Percentiles rank a stretch among this genome's conserved stretches.
Evolutionary conservation across 768 basidiomycete species (phyloP).

Genomic region (Kwoniella pini): DNA sequence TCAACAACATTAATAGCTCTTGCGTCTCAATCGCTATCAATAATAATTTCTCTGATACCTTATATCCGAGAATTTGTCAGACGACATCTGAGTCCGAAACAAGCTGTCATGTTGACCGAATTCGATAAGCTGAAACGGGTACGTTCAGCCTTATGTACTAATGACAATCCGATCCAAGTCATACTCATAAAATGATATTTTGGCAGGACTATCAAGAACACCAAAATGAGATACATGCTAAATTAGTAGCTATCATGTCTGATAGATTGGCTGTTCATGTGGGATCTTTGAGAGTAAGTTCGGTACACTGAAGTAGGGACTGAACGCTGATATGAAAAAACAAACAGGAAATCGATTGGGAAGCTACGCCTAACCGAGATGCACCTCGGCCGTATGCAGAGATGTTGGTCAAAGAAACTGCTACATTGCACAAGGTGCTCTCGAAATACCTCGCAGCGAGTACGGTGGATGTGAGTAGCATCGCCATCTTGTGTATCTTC

Average conservation of each 20-base stretch:
- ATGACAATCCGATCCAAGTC: too few species aligned
- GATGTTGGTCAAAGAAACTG: constrained; percentile 87
- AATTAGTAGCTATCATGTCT: constrained; percentile 97
- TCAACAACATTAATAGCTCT: constrained; percentile 62
- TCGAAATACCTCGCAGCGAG: constrained; percentile 79
- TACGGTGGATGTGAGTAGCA: constrained; percentile 73
- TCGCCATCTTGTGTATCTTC: too few species aligned
- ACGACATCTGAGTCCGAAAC: constrained; percentile 87
- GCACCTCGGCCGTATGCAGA: constrained; percentile 71
- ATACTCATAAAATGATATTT: too few species aligned
- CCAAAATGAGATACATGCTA: constrained; percentile 97
- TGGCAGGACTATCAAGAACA: constrained; percentile 94
- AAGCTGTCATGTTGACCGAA: constrained; percentile 94
- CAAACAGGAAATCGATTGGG: constrained; percentile 82
- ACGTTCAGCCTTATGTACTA: constrained; percentile 45
- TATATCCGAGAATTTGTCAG: constrained; percentile 94
- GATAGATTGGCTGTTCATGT: constrained; percentile 86
- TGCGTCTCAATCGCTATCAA: constrained; percentile 91
- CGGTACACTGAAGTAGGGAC: not conserved
- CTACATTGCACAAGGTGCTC: constrained; percentile 91
- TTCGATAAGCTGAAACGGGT: constrained; percentile 98
- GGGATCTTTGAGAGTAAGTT: constrained; percentile 69
- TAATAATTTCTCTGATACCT: constrained; percentile 90
- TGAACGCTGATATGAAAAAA: not conserved
- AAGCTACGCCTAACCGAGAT: constrained; percentile 53